Evolutionary conservation across 805 yeast species (phyloP).

Genomic region (Ogataea pini): DNA sequence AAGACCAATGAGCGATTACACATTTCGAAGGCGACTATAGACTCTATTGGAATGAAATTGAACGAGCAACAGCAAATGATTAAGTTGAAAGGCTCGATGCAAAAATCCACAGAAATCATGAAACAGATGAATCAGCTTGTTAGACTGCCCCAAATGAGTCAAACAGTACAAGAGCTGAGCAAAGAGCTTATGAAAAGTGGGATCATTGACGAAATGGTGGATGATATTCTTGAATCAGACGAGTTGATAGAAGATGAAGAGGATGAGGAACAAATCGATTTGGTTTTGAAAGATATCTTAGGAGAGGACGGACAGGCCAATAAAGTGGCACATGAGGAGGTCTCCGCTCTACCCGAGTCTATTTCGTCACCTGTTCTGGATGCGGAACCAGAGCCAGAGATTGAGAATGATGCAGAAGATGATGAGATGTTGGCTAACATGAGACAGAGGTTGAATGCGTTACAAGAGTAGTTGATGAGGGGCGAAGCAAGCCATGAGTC

Average conservation of each 20-base stretch:
- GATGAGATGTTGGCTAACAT: constrained; percentile 76
- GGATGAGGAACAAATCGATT: constrained; percentile 60
- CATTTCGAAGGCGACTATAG: constrained; percentile 81
- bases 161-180: constrained; percentile 82
- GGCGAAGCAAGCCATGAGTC: too few species aligned
- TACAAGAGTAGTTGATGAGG: constrained; percentile 53
- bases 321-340: constrained; percentile 25
- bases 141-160: constrained; percentile 73
- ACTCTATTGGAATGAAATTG: constrained; percentile 82
- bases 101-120: constrained; percentile 78
- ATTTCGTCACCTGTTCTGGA: constrained; percentile 21
- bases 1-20: constrained; percentile 74
- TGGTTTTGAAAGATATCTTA: constrained; percentile 51
- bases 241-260: constrained; percentile 69
- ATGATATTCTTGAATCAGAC: constrained; percentile 75
- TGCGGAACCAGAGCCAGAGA: constrained; percentile 28
- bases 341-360: constrained; percentile 16
- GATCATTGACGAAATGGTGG: constrained; percentile 91
- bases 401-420: constrained; percentile 56
- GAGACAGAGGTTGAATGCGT: constrained; percentile 84
- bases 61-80: constrained; percentile 89
- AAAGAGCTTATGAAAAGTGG: constrained; percentile 85
- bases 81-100: constrained; percentile 79
- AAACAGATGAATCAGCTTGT: constrained; percentile 81
- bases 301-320: constrained; percentile 37